These are phyloP conservation scores for Dysphania ambrosioides DNA, from an alignment of 148 eudicot species.

Conservation along the genomic window DNA sequence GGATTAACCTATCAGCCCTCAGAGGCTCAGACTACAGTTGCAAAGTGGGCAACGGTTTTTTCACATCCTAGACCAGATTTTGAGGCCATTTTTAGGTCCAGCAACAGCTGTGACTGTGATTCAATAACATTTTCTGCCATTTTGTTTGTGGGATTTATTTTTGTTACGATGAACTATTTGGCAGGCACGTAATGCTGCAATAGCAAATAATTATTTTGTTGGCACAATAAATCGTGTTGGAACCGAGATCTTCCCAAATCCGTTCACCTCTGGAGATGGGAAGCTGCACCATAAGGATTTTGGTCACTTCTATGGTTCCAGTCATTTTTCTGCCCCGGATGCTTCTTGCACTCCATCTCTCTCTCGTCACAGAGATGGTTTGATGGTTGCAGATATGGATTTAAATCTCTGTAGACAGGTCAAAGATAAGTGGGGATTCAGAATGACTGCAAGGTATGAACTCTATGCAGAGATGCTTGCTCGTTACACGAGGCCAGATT, in stretches of 20 bases:
- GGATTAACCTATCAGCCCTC: neutral
- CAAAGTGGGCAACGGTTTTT: neutral
- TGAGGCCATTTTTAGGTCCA: neutral
- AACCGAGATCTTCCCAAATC: constrained; percentile 80
- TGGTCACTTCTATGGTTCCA: constrained; percentile 99
- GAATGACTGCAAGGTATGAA: constrained; percentile 90
- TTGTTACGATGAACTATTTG: constrained; percentile 9
- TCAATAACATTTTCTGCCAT: neutral
- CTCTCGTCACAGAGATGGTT: constrained; percentile 70
- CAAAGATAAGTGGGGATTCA: constrained; percentile 93
- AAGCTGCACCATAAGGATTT: constrained; percentile 85
- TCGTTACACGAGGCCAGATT: constrained; percentile 61
- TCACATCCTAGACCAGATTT: neutral
- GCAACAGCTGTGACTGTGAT: neutral
- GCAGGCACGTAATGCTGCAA: constrained; percentile 98
- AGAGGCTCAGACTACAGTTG: neutral
- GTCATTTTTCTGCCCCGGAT: constrained; percentile 91
- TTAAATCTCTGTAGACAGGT: constrained; percentile 89
- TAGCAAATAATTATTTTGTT: constrained; percentile 88
- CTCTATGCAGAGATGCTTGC: constrained; percentile 66
- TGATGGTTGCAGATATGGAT: constrained; percentile 89
- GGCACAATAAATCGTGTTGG: constrained; percentile 95
- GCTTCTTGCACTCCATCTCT: constrained; percentile 88
- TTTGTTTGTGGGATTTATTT: neutral
- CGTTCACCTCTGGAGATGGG: constrained; percentile 97